Evolutionary conservation across 2,329 filamentous ascomycete species (phyloP).

Genomic region (Myriosclerotinia duriaeana): DNA sequence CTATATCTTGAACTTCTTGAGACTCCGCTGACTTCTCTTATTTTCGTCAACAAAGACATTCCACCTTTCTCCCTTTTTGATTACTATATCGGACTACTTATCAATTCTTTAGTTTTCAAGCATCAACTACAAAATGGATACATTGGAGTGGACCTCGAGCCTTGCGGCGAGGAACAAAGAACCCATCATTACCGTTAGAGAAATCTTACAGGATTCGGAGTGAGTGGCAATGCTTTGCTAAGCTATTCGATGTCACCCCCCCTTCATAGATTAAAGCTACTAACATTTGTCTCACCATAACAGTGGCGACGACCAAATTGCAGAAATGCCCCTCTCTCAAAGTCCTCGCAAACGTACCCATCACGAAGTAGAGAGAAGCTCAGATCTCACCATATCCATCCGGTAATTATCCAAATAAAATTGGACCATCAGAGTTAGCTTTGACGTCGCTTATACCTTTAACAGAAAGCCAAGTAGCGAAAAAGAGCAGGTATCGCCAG

Average conservation of each 20-base stretch:
- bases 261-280: background rate
- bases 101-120: background rate
- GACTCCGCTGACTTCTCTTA: background rate
- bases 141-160: background rate
- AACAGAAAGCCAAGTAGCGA: background rate
- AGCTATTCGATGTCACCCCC: background rate
- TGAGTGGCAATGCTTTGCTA: background rate
- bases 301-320: background rate
- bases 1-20: background rate
- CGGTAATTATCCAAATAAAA: background rate
- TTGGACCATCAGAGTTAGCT: background rate
- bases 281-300: background rate
- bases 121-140: background rate
- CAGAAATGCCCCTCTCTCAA: background rate
- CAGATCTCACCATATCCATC: background rate
- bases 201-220: slow-evolving; percentile 8
- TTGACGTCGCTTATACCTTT: slow-evolving; percentile 2
- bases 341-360: slow-evolving; percentile 8
- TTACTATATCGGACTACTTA: background rate
- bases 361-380: background rate
- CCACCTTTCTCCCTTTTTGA: background rate
- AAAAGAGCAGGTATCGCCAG: slow-evolving; percentile 16
- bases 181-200: slow-evolving; percentile 6
- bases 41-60: background rate
- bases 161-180: slow-evolving; percentile 12